Base-by-base conservation (phyloP, 768 basidiomycete species). In the Floccularia luteovirens region DNA sequence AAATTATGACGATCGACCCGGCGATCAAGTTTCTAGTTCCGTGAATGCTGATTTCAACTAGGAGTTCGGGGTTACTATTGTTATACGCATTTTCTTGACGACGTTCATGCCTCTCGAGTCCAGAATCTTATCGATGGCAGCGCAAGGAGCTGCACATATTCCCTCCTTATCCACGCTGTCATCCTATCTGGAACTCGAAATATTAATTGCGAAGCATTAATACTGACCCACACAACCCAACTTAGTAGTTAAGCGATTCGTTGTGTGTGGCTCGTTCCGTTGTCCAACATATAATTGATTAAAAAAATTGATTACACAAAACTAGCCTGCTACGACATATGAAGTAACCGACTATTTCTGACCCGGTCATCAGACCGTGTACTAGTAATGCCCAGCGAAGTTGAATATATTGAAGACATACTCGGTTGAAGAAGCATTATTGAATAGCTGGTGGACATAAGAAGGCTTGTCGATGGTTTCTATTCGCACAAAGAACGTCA, bases 201-300 rank as follows among this genome's bases (percentile, higher is more conserved):
- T 42, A 73, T 61, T 33, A 47, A 69, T 65, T 43, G 48, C 62
- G 79, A 78, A 81, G 70, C 72, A 46, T 55, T 49, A 60, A 70
- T n/a, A n/a, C n/a, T 79, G 80, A 73, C 77, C 67, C 54, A 57
- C 62, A 55, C 53, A 53, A 56, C 46, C 40, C 27, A 42, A 43
- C 31, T 28, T 16, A 22, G 44, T 43, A 44, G 44, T 43, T 38
- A 20, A 7, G 34, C 24, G 24, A 37, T 42, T 45, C 46, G 54
- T 57, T 53, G 55, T 56, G 65, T 54, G 61, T 54, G 73, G 79
- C 65, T 82, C 79, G 79, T 82, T 82, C 79, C 67, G 77, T 64
- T 82, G 79, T 78, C 79, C 59, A 52, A 71, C 60, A 71, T 59
- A 36, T 45, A 31, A 27, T 23, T 5, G 3, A 17, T 39, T n/a